Percentiles rank a stretch among this genome's conserved stretches.
Conservation (phyloP, 1,284 basidiomycete genomes). For the Chiua sp. region DNA sequence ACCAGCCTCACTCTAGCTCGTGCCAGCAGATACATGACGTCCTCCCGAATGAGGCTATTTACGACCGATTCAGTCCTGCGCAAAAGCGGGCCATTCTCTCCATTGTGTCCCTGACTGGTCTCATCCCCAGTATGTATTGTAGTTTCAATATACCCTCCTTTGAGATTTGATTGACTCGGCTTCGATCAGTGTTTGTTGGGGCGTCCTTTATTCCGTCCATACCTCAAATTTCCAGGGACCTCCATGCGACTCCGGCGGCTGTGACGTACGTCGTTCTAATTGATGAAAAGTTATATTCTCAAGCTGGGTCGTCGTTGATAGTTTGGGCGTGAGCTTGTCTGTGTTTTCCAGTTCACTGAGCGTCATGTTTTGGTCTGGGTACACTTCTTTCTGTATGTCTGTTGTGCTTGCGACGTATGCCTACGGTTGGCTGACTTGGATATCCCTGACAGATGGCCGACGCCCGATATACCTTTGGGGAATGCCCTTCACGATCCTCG, state of each 20-base stretch:
- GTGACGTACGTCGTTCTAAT: slow-evolving; percentile 42
- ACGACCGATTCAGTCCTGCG: slow-evolving; percentile 43
- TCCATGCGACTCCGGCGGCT: slow-evolving; percentile 41
- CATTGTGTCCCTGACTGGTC: slow-evolving; percentile 42
- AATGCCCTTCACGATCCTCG: slow-evolving; percentile 51
- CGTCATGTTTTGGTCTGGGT: slow-evolving; percentile 32
- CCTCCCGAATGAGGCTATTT: slow-evolving; percentile 37
- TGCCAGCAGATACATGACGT: background rate
- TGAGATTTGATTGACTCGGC: background rate
- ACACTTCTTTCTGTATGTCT: slow-evolving; percentile 35
- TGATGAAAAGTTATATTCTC: background rate
- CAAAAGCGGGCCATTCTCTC: slow-evolving; percentile 46
- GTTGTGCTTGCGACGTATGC: background rate
- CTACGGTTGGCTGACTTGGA: background rate
- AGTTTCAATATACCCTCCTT: background rate
- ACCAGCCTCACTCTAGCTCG: slow-evolving; percentile 3
- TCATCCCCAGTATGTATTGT: slow-evolving; percentile 28
- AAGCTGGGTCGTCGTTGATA: slow-evolving; percentile 1
- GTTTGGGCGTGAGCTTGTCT: slow-evolving; percentile 35
- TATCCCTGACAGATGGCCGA: slow-evolving; percentile 42
- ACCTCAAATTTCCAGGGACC: slow-evolving; percentile 47
- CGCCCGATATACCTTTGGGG: slow-evolving; percentile 47
- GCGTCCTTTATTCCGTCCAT: slow-evolving; percentile 54
- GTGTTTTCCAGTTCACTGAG: slow-evolving; percentile 29
- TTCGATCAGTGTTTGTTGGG: slow-evolving; percentile 46